phyloP scores from a whole-genome alignment of 192 early-diverging fungal species.

The Neocallimastix lanati region DNA sequence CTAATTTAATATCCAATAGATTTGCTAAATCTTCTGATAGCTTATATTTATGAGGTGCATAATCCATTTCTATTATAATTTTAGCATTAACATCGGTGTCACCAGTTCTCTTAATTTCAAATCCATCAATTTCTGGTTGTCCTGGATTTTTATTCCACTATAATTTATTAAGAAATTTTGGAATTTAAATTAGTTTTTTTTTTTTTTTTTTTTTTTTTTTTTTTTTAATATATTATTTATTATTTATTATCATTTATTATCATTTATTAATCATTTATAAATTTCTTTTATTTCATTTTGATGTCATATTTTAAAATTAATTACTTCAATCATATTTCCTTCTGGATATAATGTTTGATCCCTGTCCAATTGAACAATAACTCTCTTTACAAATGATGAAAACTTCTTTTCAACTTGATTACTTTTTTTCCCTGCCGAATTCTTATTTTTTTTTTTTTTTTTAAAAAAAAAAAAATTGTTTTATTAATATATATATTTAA shows the following conservation, averaged over 20 bases:
- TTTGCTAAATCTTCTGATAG: conserved; percentile 50
- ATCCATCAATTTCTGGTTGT: conserved; percentile 52
- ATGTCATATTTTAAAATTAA: too few relatives aligned
- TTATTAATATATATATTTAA: too few relatives aligned
- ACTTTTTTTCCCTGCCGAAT: conserved; percentile 30
- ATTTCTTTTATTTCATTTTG: too few relatives aligned
- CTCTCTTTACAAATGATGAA: conserved; percentile 62
- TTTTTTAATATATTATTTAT: too few relatives aligned
- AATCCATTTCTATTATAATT: conserved; percentile 63
- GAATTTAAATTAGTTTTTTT: too few relatives aligned
- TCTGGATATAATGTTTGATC: conserved; percentile 59
- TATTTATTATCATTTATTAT: too few relatives aligned
- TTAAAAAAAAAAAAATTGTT: too few relatives aligned
- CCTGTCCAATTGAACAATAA: conserved; percentile 70
- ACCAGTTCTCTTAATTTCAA: conserved; percentile 84
- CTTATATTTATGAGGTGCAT: conserved; percentile 63
- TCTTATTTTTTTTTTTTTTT: background rate
- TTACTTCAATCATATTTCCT: conserved; percentile 54
- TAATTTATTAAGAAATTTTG: too few relatives aligned
- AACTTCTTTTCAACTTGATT: conserved; percentile 51
- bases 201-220: too few relatives aligned
- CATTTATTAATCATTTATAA: too few relatives aligned
- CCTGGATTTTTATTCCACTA: conserved; percentile 37
- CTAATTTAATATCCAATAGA: conserved; percentile 56
- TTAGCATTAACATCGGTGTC: conserved; percentile 62